Evolutionary conservation across 768 basidiomycete species (phyloP), one percentile per base, ranked within the genome.

Genomic region (Lentinus tigrinus): DNA sequence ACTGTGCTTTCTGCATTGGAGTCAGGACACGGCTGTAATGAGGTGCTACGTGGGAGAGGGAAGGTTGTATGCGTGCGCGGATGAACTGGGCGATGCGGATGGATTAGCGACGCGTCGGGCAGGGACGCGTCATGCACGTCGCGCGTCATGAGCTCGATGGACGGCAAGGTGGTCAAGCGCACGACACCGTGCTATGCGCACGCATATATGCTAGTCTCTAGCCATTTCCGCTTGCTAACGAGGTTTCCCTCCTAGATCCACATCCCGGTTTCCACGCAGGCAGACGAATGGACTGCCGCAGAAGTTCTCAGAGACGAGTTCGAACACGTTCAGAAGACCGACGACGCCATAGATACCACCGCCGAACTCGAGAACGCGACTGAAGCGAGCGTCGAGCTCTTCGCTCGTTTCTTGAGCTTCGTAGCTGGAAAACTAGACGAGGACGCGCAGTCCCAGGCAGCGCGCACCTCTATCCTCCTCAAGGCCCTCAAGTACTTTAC

Each of bases 291-390:
- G 95, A 92, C 94, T 69, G 83, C 86, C 53, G 94, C 95, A 51
- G 94, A 96, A 76, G 85, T 95, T 68, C 84, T 96, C 56, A 81
- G 90, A 67, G 94, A 97, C 68, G 91, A 95, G 58, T 98, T 96
- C 71, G 74, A 80, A 55, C 84, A 92, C 72, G 72, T 80, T 54
- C 83, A 85, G 69, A 78, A 78, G 52, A 80, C 78, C 71, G 63
- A 81, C 72, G 82, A 88, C 71, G 76, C 80, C 63, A 74, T 81
- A 67, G 84, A 84, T 69, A 77, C 75, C 54, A 76, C 80, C 52
- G 72, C 72, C 26, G 77, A 85, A 64, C 68, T 78, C 60, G 85
- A 85, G 58, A 75, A 81, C 60, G 72, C 78, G 59, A 74, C 74
- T 60, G 86, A 93, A 71, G 85, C 87, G 65, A 81, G 84, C 57